These are phyloP conservation scores for Periconia digitata DNA, from an alignment of 2,329 filamentous ascomycete genomes.

Conservation along the genomic window DNA sequence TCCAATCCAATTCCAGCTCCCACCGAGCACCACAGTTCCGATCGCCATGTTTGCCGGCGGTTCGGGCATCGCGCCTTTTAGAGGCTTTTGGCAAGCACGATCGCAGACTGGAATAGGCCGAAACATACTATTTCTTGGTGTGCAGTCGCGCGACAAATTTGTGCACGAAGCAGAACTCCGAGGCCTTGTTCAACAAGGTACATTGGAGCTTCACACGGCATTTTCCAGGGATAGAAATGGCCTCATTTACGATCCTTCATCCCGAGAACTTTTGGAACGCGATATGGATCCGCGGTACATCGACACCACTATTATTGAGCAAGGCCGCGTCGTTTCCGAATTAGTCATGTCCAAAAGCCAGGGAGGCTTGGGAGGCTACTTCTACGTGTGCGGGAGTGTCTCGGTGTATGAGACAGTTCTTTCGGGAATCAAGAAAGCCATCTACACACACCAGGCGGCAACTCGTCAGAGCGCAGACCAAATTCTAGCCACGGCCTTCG, in stretches of 20 bases:
- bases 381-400: conserved; percentile 55
- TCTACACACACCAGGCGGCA: conserved; percentile 56
- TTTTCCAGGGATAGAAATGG: conserved; percentile 55
- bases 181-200: conserved; percentile 49
- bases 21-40: conserved; percentile 52
- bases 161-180: conserved; percentile 55
- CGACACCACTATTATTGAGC: conserved; percentile 54
- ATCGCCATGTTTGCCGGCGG: conserved; percentile 59
- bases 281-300: conserved; percentile 56
- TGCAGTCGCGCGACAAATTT: conserved; percentile 56
- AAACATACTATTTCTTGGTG: conserved; percentile 54
- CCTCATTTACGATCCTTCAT: conserved; percentile 47
- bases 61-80: conserved; percentile 57
- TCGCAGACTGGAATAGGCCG: conserved; percentile 46
- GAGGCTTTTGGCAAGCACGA: conserved; percentile 57
- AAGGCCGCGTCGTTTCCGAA: conserved; percentile 54
- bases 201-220: conserved; percentile 56
- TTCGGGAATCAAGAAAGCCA: conserved; percentile 56
- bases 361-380: conserved; percentile 52
- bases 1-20: conserved; percentile 55
- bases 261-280: conserved; percentile 51
- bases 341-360: conserved; percentile 60
- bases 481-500: conserved; percentile 56
- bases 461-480: conserved; percentile 56
- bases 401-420: conserved; percentile 57